Conservation (phyloP, 805 yeast species). For the Candida koratica region DNA sequence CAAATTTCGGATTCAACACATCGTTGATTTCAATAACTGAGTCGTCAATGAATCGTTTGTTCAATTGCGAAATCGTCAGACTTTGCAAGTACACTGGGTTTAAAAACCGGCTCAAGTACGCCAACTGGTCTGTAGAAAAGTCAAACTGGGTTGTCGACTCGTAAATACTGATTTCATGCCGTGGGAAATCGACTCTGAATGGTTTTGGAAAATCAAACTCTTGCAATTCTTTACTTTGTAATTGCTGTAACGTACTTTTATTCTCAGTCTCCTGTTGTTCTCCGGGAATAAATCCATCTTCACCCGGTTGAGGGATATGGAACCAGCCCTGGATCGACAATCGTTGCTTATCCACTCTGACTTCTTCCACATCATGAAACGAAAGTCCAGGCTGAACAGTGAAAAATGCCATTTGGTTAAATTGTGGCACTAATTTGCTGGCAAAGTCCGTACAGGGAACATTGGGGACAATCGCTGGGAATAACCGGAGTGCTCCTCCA, state of each 20-base stretch:
- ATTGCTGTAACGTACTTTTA: constrained; percentile 69
- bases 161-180: constrained; percentile 33
- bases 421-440: constrained; percentile 77
- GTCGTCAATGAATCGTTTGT: constrained; percentile 55
- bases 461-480: constrained; percentile 81
- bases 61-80: constrained; percentile 42
- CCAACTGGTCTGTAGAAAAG: constrained; percentile 34
- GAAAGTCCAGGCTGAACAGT: constrained; percentile 94
- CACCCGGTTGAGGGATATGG: constrained; percentile 93
- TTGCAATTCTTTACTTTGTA: constrained; percentile 70
- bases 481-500: constrained; percentile 89
- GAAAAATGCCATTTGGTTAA: constrained; percentile 94
- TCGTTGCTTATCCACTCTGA: constrained; percentile 83
- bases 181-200: constrained; percentile 40
- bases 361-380: constrained; percentile 98
- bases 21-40: constrained; percentile 65
- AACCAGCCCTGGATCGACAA: constrained; percentile 98
- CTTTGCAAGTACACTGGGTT: constrained; percentile 44
- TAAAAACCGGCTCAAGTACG: constrained; percentile 51
- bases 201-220: constrained; percentile 82
- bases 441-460: constrained; percentile 80
- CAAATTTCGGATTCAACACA: constrained; percentile 53
- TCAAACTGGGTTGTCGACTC: constrained; percentile 20
- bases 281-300: constrained; percentile 76
- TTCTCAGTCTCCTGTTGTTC: constrained; percentile 79